Evolutionary conservation across 345 rosid species (phyloP).

Genomic region (Boechera stricta): DNA sequence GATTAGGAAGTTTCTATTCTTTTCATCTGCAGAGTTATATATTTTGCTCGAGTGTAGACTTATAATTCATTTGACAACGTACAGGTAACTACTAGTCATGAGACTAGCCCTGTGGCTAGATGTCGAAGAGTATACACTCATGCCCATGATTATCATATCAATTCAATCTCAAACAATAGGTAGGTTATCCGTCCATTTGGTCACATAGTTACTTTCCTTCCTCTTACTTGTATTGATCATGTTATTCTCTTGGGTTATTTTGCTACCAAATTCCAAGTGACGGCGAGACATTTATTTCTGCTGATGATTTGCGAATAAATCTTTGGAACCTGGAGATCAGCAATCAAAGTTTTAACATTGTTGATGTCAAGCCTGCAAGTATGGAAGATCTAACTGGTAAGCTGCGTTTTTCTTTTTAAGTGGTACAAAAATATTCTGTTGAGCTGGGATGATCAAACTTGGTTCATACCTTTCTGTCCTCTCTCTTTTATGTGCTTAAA

Average conservation of each 20-base stretch:
- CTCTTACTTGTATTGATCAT: constrained; percentile 35
- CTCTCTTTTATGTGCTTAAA: neutral
- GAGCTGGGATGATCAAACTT: constrained; percentile 3
- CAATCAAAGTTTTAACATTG: constrained; percentile 71
- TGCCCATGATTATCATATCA: constrained; percentile 89
- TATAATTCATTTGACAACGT: constrained; percentile 7
- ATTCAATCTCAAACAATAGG: constrained; percentile 89
- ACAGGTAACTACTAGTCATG: constrained; percentile 55
- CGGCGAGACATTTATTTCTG: constrained; percentile 75
- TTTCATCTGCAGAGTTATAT: neutral
- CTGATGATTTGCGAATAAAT: constrained; percentile 73
- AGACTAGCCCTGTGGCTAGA: constrained; percentile 84
- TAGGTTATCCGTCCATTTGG: constrained; percentile 32
- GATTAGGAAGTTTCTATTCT: neutral
- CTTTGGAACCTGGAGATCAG: constrained; percentile 80
- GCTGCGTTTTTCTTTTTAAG: constrained; percentile 19
- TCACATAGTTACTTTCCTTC: constrained; percentile 17
- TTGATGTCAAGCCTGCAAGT: constrained; percentile 71
- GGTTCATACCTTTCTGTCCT: neutral
- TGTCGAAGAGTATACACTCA: constrained; percentile 98
- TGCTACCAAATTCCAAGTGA: constrained; percentile 51
- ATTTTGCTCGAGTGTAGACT: constrained; percentile 6
- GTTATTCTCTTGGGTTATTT: constrained; percentile 27
- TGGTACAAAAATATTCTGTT: constrained; percentile 14
- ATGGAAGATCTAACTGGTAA: constrained; percentile 80